Evolutionary conservation across 805 yeast species (phyloP).

Genomic region (Saccharomycopsis capsularis): DNA sequence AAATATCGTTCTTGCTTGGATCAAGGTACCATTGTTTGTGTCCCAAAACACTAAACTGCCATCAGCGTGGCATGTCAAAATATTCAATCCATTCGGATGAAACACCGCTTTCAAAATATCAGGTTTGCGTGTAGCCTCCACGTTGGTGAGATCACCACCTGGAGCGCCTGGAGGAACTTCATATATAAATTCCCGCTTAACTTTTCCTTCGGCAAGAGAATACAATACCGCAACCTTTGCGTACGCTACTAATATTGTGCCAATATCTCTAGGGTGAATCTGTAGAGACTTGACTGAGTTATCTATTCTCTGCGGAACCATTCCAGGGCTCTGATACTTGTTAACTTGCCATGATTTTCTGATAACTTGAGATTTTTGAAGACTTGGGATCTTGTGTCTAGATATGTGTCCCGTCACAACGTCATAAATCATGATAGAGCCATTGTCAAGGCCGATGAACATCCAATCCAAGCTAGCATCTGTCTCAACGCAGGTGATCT

Average conservation of each 20-base stretch:
- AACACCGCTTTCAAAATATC: constrained; percentile 50
- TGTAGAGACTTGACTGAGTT: constrained; percentile 55
- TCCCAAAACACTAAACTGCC: constrained; percentile 93
- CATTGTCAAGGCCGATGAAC: constrained; percentile 71
- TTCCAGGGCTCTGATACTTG: background rate
- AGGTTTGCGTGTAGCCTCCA: constrained; percentile 34
- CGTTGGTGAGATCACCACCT: constrained; percentile 49
- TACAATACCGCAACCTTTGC: constrained; percentile 61
- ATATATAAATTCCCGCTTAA: constrained; percentile 53
- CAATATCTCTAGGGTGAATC: constrained; percentile 87
- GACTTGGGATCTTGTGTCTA: constrained; percentile 58
- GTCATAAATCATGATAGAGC: constrained; percentile 65
- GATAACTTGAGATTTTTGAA: constrained; percentile 48
- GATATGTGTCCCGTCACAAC: constrained; percentile 70
- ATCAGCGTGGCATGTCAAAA: constrained; percentile 72
- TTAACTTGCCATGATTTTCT: background rate
- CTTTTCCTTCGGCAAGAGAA: constrained; percentile 46
- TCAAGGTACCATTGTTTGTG: constrained; percentile 61
- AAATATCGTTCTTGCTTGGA: constrained; percentile 66
- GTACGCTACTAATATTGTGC: constrained; percentile 69
- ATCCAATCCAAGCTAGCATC: constrained; percentile 92
- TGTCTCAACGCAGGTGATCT: constrained; percentile 59
- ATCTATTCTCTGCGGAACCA: constrained; percentile 3
- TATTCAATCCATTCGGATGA: constrained; percentile 91
- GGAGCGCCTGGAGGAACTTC: constrained; percentile 61